Base-by-base conservation (phyloP, 2,329 filamentous ascomycete species). In the Cladosporium sp. region DNA sequence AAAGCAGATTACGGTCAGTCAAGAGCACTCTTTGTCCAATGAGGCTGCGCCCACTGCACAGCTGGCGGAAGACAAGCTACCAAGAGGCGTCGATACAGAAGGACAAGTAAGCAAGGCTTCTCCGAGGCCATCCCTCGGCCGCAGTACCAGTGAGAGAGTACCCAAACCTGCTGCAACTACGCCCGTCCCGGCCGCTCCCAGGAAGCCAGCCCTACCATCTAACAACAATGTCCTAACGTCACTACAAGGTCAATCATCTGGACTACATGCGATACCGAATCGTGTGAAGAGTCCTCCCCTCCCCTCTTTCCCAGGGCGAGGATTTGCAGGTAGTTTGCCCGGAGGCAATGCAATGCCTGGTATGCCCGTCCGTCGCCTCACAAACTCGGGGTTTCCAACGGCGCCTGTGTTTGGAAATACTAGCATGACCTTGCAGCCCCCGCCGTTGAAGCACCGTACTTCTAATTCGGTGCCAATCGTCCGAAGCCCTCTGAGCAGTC, bases 401-500 rank as follows among this genome's bases (percentile, higher is more conserved):
- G 15, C 46, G 7, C n/a, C 29, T 8, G 13, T 13, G 9, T 12
- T 38, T 15, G 25, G 30, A 2, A 39, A 38, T 32, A 25, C 22
- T 6, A 20, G 22, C 32, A 5, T 43, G 13, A 38, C 38, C 15
- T n/a, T 27, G 6, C 49, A 20, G 15, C 9, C 32, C 2, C 35
- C 41, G 4, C 13, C 20, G 8, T 11, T 43, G 8, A 53, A 29
- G 36, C 16, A 38, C 6, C 49, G 47, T 8, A 25, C 19, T 12
- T 46, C 51, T 18, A 19, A 15, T 4, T 38, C 32, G 15, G 32
- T 20, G 19, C 51, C 51, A 13, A 15, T 53, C 4, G 41, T 53
- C 12, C 53, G 57, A 29, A 62, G 56, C 29, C 54, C 56, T 8
- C 45, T 57, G 13, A 58, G 57, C 51, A 60, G 55, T 45, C 51